phyloP scores from a whole-genome alignment of 768 basidiomycete genomes.

The Rhodotorula paludigena region DNA sequence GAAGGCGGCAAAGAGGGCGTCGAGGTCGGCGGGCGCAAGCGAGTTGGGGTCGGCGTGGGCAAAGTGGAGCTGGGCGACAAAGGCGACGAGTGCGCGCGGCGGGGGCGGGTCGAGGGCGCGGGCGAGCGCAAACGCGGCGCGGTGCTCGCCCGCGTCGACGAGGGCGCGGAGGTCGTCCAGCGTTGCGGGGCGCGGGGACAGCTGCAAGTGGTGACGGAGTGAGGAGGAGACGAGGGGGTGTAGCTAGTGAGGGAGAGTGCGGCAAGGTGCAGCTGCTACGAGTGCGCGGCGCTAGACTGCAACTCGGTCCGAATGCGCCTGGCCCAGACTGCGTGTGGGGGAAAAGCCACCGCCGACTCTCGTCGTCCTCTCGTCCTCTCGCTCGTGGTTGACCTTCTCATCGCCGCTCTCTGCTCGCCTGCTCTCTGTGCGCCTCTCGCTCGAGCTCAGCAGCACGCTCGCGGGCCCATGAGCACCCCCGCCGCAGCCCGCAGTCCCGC shows the following conservation, averaged over 20 bases:
- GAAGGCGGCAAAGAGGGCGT: conserved; percentile 46
- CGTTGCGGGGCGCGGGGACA: not conserved
- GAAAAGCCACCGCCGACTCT: too few species aligned
- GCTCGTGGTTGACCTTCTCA: not conserved
- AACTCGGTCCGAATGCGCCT: too few species aligned
- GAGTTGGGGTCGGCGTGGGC: not conserved
- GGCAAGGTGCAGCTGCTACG: too few species aligned
- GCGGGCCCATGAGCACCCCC: too few species aligned
- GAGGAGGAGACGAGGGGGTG: not conserved
- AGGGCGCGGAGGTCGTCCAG: not conserved
- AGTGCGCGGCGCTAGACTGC: too few species aligned
- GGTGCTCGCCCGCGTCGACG: not conserved
- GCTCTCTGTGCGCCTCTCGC: too few species aligned
- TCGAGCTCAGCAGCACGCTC: too few species aligned
- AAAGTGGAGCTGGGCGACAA: conserved; percentile 7
- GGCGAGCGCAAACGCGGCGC: not conserved
- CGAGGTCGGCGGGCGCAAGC: conserved; percentile 43
- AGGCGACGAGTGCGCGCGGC: not conserved
- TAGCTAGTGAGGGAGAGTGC: not conserved
- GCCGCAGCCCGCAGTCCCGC: too few species aligned
- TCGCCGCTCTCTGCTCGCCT: too few species aligned
- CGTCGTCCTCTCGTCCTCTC: not conserved
- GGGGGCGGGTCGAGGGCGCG: conserved; percentile 2
- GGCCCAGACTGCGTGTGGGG: too few species aligned
- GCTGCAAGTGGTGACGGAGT: too few species aligned